Evolutionary conservation across 371 early-diverging fungal species (phyloP).

Genomic region (Mucor indicus): DNA sequence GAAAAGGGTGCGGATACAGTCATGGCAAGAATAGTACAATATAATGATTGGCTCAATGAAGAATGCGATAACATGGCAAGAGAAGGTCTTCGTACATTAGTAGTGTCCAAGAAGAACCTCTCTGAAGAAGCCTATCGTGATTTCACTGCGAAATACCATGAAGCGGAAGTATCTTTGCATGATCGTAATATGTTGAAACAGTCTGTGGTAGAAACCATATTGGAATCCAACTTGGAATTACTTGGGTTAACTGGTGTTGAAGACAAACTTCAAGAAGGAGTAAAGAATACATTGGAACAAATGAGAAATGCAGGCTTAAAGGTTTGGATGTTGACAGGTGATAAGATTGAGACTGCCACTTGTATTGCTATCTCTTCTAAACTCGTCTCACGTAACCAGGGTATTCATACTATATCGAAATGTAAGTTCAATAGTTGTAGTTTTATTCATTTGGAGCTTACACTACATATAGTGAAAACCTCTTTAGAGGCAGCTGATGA

Average conservation of each 20-base stretch:
- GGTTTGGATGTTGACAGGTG: constrained; percentile 99
- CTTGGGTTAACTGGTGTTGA: constrained; percentile 99
- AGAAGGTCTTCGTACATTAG: constrained; percentile 98
- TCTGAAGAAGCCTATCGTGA: constrained; percentile 71
- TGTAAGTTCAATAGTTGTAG: constrained; percentile 33
- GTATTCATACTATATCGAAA: constrained; percentile 73
- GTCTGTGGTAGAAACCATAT: constrained; percentile 58
- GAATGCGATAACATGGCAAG: constrained; percentile 99
- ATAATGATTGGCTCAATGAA: constrained; percentile 98
- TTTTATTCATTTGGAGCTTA: background rate
- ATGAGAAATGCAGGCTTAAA: constrained; percentile 96
- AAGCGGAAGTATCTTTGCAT: constrained; percentile 71
- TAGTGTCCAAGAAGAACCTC: constrained; percentile 87
- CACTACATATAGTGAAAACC: constrained; percentile 49
- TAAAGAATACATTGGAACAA: constrained; percentile 89
- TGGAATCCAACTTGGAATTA: constrained; percentile 90
- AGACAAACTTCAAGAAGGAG: constrained; percentile 97
- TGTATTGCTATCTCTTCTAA: constrained; percentile 95
- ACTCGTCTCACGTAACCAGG: constrained; percentile 87
- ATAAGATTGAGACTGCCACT: constrained; percentile 99
- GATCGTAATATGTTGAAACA: constrained; percentile 75
- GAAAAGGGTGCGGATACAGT: constrained; percentile 99
- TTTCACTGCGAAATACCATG: constrained; percentile 66
- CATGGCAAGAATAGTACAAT: constrained; percentile 89
- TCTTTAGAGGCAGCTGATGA: constrained; percentile 60